Evolutionary conservation across 495 filamentous ascomycete species (phyloP).

Genomic region (Neurospora africana): DNA sequence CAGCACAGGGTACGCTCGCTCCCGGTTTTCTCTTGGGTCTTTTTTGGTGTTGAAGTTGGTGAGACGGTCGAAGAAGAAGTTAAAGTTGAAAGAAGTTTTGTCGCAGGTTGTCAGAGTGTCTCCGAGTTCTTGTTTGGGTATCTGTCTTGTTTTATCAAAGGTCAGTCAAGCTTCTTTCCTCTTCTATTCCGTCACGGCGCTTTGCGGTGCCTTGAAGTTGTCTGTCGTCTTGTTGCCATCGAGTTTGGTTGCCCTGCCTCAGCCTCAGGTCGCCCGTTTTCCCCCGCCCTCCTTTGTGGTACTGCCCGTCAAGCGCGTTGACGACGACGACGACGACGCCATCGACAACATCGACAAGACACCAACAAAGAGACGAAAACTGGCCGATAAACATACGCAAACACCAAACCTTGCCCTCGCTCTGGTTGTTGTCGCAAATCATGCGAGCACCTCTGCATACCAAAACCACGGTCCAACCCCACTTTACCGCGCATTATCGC

Average conservation of each 20-base stretch:
- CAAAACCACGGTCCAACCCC: not conserved
- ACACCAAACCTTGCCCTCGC: not conserved
- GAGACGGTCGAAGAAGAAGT: slow-evolving; percentile 19
- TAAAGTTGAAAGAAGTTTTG: slow-evolving; percentile 10
- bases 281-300: not conserved
- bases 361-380: not conserved
- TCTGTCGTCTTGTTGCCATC: not conserved
- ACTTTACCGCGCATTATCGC: not conserved
- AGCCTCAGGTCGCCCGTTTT: not conserved
- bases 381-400: not conserved
- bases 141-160: slow-evolving; percentile 7
- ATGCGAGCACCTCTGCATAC: not conserved
- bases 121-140: not conserved
- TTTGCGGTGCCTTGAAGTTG: not conserved
- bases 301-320: not conserved
- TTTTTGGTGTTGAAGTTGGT: slow-evolving; percentile 24
- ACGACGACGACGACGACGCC: not conserved
- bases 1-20: slow-evolving; percentile 3
- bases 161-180: slow-evolving; percentile 6
- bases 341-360: not conserved
- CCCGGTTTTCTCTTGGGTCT: not conserved
- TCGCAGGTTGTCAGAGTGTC: slow-evolving; percentile 6
- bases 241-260: not conserved
- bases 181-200: not conserved
- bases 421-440: not conserved